Evolutionary conservation across 2,329 filamentous ascomycete species (phyloP), one percentile per base, ranked within the genome.

Genomic region (Colletotrichum sp.): DNA sequence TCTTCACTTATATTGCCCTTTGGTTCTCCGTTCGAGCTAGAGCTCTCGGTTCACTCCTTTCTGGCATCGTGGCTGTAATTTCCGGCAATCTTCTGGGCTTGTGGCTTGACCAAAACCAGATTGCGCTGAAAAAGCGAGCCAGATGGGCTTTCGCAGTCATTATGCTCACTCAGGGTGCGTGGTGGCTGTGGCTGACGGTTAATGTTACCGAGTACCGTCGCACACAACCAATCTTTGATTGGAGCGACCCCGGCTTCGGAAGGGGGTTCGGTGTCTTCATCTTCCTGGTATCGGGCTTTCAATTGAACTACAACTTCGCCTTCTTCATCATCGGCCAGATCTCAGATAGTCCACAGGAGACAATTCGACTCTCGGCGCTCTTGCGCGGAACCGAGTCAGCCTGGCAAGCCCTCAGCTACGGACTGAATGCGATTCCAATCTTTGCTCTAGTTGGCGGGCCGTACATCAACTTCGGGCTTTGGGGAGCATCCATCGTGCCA

Each of bases 221-320:
- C 15, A 89, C 88, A 0, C 83, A 86, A 18, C 92, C 92, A 0
- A 88, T 85, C 4, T 80, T 90, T 0, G 88, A 89, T 76, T 90
- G 88, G 87, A 83, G 77, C n/a, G 78, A 79, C 8, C 82, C 86
- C 1, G 84, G 85, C 1, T 88, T 90, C 69, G 86, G 86, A 9
- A 82, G 85, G 13, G 87, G 86, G 2, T 90, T 89, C 57, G 87
- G 86, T 0, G 85, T 86, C 18, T 88, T 92, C 80, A 78, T 95
- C 6, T 90, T 95, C 78, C 87, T 93, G 79, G 91, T 92, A 2
- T 85, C 89, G n/a, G 90, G 91, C 0, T 94, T 94, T 77, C 92
- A 95, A 81, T 78, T 94, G n/a, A 94, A 94, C 80, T 95, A 95
- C 81, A 87, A 94, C 78, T 94, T 91, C 80, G 83, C 93, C 8